A percentile compares a stretch with the other conserved stretches of the same genome.
Evolutionary conservation across 305 asterid species (phyloP).

Genomic region (Solanum hybrid): DNA sequence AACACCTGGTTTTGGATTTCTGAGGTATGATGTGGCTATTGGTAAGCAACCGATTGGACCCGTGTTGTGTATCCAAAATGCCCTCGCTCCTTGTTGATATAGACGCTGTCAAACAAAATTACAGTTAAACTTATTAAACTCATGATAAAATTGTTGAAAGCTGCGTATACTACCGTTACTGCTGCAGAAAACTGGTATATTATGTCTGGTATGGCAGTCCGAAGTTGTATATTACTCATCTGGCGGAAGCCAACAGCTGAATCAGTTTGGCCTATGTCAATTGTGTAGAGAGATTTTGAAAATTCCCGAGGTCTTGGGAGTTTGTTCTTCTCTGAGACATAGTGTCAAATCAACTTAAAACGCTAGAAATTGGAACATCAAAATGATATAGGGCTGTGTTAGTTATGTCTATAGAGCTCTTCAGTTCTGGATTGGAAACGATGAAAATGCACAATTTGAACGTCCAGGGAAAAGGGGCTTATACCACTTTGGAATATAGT

Average conservation of each 20-base stretch:
- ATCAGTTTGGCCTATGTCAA: constrained; percentile 81
- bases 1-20: constrained; percentile 22
- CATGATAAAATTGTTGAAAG: neutral
- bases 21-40: constrained; percentile 6
- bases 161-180: constrained; percentile 45
- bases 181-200: constrained; percentile 32
- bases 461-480: constrained; percentile 64
- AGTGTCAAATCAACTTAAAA: neutral
- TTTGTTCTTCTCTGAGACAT: constrained; percentile 16
- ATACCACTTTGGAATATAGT: constrained; percentile 46
- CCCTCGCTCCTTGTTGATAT: constrained; percentile 48
- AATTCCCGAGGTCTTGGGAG: constrained; percentile 42
- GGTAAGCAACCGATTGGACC: constrained; percentile 70
- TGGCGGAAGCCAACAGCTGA: constrained; percentile 28
- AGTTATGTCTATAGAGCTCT: constrained; percentile 14
- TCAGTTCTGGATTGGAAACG: constrained; percentile 41
- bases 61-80: constrained; percentile 58
- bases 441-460: constrained; percentile 56
- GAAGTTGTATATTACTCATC: constrained; percentile 24
- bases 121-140: neutral
- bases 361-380: neutral
- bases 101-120: constrained; percentile 25
- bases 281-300: constrained; percentile 45
- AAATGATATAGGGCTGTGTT: neutral
- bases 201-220: constrained; percentile 28